Evolutionary conservation across 768 basidiomycete genomes (phyloP).

Genomic region (Mycena amicta): DNA sequence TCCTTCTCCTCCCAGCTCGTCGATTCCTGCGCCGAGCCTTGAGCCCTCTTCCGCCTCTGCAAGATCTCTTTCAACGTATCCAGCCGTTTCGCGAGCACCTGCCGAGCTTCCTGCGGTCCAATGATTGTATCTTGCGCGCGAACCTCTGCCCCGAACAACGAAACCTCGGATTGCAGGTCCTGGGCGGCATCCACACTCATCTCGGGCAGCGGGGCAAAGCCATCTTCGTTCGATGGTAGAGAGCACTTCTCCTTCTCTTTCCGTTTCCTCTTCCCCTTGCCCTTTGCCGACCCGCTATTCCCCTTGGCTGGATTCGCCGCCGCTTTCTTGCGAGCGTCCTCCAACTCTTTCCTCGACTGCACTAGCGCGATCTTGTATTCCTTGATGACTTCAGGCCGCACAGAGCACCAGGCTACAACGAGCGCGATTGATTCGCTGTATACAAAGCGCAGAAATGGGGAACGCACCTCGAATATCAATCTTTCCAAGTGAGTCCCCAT

Average conservation of each 20-base stretch:
- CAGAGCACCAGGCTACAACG: slow-evolving; percentile 6
- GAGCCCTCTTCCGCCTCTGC: background rate
- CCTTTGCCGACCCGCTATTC: background rate
- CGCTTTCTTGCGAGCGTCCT: background rate
- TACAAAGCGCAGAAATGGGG: background rate
- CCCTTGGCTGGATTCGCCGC: background rate
- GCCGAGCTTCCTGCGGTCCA: background rate
- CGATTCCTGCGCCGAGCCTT: background rate
- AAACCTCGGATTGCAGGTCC: no score
- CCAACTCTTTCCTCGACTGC: background rate
- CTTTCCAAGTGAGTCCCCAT: slow-evolving; percentile 1
- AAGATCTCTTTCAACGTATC: background rate
- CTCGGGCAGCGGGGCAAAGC: background rate
- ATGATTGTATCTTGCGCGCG: no score
- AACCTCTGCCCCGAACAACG: no score
- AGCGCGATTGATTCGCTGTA: background rate
- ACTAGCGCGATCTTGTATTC: slow-evolving; percentile 4
- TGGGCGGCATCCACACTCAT: background rate
- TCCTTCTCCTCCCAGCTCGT: background rate
- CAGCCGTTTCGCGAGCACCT: background rate
- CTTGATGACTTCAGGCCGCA: background rate
- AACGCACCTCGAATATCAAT: slow-evolving; percentile 5
- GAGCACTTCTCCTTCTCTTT: no score
- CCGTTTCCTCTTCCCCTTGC: background rate
- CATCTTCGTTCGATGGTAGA: background rate